Percentiles rank a stretch among this genome's conserved stretches.
Conservation (phyloP, 2,329 filamentous ascomycete species). For the Arthrinium puccinioides region DNA sequence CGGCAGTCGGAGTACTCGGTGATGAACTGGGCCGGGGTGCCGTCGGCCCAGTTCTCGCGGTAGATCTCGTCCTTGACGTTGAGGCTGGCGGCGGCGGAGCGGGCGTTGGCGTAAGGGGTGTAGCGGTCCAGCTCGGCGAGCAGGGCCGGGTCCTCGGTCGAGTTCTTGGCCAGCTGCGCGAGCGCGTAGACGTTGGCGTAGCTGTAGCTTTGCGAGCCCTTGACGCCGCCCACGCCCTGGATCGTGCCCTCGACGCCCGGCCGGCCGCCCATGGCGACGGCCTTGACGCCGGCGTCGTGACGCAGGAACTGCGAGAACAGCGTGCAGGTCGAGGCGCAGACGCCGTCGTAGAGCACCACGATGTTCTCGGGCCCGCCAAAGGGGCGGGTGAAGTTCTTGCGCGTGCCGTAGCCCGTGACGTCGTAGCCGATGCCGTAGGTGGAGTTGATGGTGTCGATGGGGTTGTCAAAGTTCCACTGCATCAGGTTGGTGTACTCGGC, state of each 20-base stretch:
- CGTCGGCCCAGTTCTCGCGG: slow-evolving; percentile 26
- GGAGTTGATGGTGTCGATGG: slow-evolving; percentile 30
- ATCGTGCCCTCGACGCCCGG: slow-evolving; percentile 36
- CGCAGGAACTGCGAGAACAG: slow-evolving; percentile 48
- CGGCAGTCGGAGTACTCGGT: slow-evolving; percentile 41
- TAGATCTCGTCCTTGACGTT: slow-evolving; percentile 34
- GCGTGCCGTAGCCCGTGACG: slow-evolving; percentile 42
- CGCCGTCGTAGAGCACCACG: slow-evolving; percentile 50
- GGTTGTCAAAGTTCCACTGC: slow-evolving; percentile 43
- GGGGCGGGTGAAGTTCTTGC: slow-evolving; percentile 39
- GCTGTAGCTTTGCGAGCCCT: slow-evolving; percentile 35
- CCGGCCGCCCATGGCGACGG: slow-evolving; percentile 44
- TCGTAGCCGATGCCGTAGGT: slow-evolving; percentile 35
- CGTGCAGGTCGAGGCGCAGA: slow-evolving; percentile 52
- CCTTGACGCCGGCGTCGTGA: slow-evolving; percentile 44
- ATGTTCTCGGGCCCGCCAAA: slow-evolving; percentile 50
- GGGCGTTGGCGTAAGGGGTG: slow-evolving; percentile 22
- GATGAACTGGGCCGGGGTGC: slow-evolving; percentile 39
- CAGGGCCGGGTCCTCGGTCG: slow-evolving; percentile 20
- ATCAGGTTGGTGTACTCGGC: slow-evolving; percentile 47
- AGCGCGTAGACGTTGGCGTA: slow-evolving; percentile 22
- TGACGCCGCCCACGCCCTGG: slow-evolving; percentile 46
- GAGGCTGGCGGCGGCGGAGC: slow-evolving; percentile 24
- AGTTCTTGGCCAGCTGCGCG: slow-evolving; percentile 13
- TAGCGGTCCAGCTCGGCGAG: slow-evolving; percentile 23